Evolutionary conservation across 75 land plant species (phyloP).

Genomic region (Picea sitchensis): DNA sequence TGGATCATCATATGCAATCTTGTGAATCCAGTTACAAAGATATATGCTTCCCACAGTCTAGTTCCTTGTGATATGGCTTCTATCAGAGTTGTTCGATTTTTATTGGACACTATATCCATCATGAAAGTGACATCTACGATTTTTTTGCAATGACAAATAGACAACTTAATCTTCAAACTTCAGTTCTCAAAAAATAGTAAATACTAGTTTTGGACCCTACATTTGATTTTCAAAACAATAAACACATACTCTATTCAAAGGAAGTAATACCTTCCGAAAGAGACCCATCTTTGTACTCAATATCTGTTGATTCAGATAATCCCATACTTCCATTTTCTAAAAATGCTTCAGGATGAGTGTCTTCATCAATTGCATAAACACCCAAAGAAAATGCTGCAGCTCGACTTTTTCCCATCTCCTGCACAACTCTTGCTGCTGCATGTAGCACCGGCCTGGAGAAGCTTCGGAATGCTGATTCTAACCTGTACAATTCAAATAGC

Average conservation of each 20-base stretch:
- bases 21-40: no score
- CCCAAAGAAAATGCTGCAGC: slow-evolving; percentile 94
- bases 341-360: slow-evolving; percentile 49
- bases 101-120: neutral
- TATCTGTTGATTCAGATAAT: slow-evolving; percentile 37
- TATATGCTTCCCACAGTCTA: no score
- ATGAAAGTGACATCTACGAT: neutral
- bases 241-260: neutral
- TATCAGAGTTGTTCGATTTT: neutral
- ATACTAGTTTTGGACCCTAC: neutral
- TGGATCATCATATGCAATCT: no score
- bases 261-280: slow-evolving; percentile 41
- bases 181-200: neutral
- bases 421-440: slow-evolving; percentile 96
- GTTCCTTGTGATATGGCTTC: neutral
- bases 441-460: slow-evolving; percentile 92
- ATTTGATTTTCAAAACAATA: neutral
- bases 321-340: slow-evolving; percentile 34
- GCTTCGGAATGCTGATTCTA: slow-evolving; percentile 93
- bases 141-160: neutral
- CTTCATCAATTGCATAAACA: slow-evolving; percentile 77
- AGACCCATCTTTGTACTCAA: slow-evolving; percentile 36
- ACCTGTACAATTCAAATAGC: slow-evolving; percentile 28
- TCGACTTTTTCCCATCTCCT: slow-evolving; percentile 97
- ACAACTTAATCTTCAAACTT: neutral